Base-by-base conservation (phyloP, 169 alveolate species). In the Blepharisma undulans region DNA sequence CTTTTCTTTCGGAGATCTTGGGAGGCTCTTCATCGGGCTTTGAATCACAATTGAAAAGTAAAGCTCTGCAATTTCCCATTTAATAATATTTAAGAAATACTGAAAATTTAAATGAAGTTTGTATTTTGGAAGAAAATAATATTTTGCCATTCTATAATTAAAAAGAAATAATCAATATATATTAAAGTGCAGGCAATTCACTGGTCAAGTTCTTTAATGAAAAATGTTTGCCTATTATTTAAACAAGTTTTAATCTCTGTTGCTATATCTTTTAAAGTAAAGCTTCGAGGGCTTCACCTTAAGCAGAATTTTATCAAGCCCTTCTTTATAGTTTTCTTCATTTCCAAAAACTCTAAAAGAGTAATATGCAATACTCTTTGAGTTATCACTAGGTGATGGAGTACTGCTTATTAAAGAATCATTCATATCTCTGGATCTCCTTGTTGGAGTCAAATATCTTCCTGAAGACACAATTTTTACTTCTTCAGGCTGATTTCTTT, bases 41-140 rank as follows among this genome's bases (percentile, higher is more conserved):
- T 3, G 80, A 74, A 25, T 74, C 80, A 5, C 80, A 74, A 29
- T 74, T 74, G 80, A 74, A 74, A 22, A 74, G 33, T 25, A 74
- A 74, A 74, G 80, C 80, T 74, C 36, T 74, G 80, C 80, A 74
- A 29, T 74, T 74, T 74, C 80, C 80, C 80, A 74, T 74, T 48
- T 48, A 48, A 48, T 48, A 48, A 48, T 48, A 48, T 48, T 48
- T 48, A 48, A 48, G 66, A 48, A 48, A 48, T 48, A 48, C 66
- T 48, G 10, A 48, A 48, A 48, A 48, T 48, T 48, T 48, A 48
- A 48, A n/a, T n/a, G n/a, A n/a, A n/a, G n/a, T n/a, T n/a, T 18
- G 66, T 10, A 48, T 48, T 48, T 48, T 48, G 14, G 66, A 48
- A 48, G 66, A 18, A 3, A 48, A n/a, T n/a, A n/a, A n/a, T n/a